Evolutionary conservation across 768 basidiomycete genomes (phyloP), one percentile per base, ranked within the genome.

Genomic region (Clitopilus hobsonii): DNA sequence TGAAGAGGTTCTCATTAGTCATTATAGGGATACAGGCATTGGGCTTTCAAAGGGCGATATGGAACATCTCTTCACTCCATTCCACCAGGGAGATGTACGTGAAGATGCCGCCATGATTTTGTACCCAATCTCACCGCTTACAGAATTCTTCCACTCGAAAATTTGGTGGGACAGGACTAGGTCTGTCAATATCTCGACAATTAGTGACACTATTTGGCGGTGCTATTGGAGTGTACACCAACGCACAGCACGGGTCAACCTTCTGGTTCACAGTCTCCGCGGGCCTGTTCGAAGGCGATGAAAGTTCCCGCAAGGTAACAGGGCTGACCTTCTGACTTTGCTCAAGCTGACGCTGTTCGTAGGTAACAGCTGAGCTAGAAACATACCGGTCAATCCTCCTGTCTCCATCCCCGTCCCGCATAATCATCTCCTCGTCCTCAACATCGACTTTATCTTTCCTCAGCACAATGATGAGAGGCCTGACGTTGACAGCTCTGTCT

Each of bases 231-330:
- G 86, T 89, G 6, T 73, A 81, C 16, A 88, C 86, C 0, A 81
- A 86, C 58, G 70, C 83, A 10, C 79, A 80, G 52, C 71, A 77
- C 47, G 87, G 88, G 2, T 87, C 86, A 2, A 77, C 72, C 58
- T 90, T 90, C 63, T 87, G 84, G 83, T 90, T 89, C 65, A 85
- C 81, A 0, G 80, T 90, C 36, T 87, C 87, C 0, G 83, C 85
- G 23, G 84, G 79, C 11, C 16, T 2, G 18, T 45, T 45, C 11
- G 41, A 45, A 45, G 41, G 41, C 14, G 22, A 45, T 20, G 41
- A 45, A 20, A 18, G n/a, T 18, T 45, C 41, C 3, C 41, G 41
- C 41, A 45, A 45, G 22, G 41, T 45, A 20, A 23, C n/a, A 5
- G n/a, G 18, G 22, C 3, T 10, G 38, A 10, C 22, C 10, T 23